Evolutionary conservation across 192 early-diverging fungal species (phyloP), one percentile per base, ranked within the genome.

Genomic region (Backusella macrospora): DNA sequence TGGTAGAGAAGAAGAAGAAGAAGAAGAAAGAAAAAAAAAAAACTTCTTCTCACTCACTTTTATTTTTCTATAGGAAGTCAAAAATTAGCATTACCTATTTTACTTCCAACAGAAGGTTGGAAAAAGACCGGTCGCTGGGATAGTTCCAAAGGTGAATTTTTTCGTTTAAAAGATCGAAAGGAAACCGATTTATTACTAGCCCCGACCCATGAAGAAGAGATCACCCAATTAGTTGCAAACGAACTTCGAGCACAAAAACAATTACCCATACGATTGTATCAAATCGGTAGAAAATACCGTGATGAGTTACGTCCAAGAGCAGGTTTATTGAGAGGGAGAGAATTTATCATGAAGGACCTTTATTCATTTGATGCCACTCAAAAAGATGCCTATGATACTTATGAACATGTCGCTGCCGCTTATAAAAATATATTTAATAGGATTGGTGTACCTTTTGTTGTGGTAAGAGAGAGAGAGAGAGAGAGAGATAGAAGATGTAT

Each of bases 261-360:
- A 72, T 82, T 95, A 7, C 96, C 96, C 0, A 77, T 98, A 46
- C 84, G 94, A 10, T 82, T 98, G 62, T 98, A 95, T 83, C 96
- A 98, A 76, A 92, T 93, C 9, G 93, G 90, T 74, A 84, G 87
- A 44, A 96, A 96, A 81, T 96, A 89, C 70, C 87, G 93, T 37
- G 95, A 96, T 76, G 95, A 96, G 69, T 81, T 91, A 48, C 85
- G 96, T 34, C 94, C 94, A 18, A 86, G 96, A 23, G 88, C 87
- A 6, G 96, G 96, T 9, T 78, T 98, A 21, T 84, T 98, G 55
- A 83, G 96, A 13, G 95, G 87, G 3, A 89, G 93, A 39, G 96
- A 98, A 78, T 98, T 98, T 78, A 77, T 95, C n/a, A 98, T 98
- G 96, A 98, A 96, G 79, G 96, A 98, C 81, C 78, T 98, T 75